These are phyloP conservation scores for Fusarium succisae DNA, from an alignment of 2,329 filamentous ascomycete genomes.

Conservation along the genomic window DNA sequence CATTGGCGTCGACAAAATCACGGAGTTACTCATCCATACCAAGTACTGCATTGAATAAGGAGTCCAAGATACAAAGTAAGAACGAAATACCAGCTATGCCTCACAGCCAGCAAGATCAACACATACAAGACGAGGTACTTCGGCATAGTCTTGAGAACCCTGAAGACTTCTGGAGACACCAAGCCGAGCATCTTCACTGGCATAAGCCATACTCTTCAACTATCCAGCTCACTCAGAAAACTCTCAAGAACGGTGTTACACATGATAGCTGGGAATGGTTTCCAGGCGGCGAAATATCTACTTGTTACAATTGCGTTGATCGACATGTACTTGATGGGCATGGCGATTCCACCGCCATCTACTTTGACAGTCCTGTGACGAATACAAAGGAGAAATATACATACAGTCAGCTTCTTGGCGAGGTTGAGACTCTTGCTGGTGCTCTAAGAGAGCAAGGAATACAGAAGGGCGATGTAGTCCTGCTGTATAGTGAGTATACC, in stretches of 20 bases:
- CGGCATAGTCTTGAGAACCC: constrained; percentile 72
- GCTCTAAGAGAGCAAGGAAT: constrained; percentile 86
- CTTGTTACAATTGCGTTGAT: constrained; percentile 91
- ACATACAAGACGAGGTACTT: constrained; percentile 61
- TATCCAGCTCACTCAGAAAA: constrained; percentile 69
- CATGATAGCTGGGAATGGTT: constrained; percentile 93
- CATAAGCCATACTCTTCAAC: constrained; percentile 75
- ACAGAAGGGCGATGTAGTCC: constrained; percentile 82
- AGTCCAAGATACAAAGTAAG: not conserved
- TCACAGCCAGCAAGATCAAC: constrained; percentile 29
- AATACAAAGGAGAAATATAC: constrained; percentile 75
- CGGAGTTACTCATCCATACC: not conserved
- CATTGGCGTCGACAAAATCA: not conserved
- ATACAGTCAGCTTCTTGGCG: constrained; percentile 78
- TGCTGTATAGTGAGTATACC: constrained; percentile 82
- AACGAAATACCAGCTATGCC: constrained; percentile 17
- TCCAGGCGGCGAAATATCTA: constrained; percentile 86
- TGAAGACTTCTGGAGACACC: constrained; percentile 77
- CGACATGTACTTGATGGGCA: constrained; percentile 85
- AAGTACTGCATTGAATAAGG: not conserved
- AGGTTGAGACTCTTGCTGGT: constrained; percentile 84
- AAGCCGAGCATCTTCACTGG: constrained; percentile 82
- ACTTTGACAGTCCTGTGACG: constrained; percentile 90
- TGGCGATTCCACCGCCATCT: constrained; percentile 78
- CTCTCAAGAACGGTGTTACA: constrained; percentile 66